Evolutionary conservation across 805 yeast species (phyloP), one percentile per base, ranked within the genome.

Genomic region (Schwanniomyces occidentalis): DNA sequence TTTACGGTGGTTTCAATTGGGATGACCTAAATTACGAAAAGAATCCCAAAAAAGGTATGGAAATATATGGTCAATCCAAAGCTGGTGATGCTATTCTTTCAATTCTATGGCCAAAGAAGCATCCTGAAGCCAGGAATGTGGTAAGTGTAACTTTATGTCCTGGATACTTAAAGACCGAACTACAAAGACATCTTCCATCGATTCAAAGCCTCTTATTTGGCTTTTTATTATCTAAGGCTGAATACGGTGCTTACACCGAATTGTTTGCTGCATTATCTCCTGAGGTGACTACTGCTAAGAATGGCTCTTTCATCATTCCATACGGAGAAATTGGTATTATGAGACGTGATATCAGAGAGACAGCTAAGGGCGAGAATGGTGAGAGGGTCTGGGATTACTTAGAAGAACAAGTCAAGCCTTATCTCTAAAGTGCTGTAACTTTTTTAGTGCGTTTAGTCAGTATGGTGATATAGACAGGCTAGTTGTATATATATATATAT

Each of bases 211-310:
- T 7, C 19, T 16, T 38, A 6, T 26, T 41, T 12, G 14, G 23
- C n/a, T 38, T 47, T 15, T 45, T 46, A 8, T 42, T 55, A 15
- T 26, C 51, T 28, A 48, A 49, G 6, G 34, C 60, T 5, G 43
- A 44, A 24, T 58, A 58, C 27, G 80, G 78, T 10, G 72, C 77
- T 1, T 59, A 65, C 36, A 49, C 76, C 8, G 75, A 66, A 40
- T 48, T 71, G 12, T 70, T 50, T 42, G 75, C 68, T 2, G 70
- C 71, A 0, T 51, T 73, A 33, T 45, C 51, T 16, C 75, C 76
- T 4, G 51, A 56, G 6, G 40, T 71, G 12, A 58, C 63, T 1
- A 9, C 51, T 3, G 42, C 44, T 25, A 51, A 64, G 8, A 50
- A 57, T 24, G 70, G 71, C 2, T 54, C 49, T 18, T 52, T 69